A percentile compares a stretch with the other conserved stretches of the same genome.
phyloP scores from a whole-genome alignment of 2,329 filamentous ascomycete species.

The Westerdykella sp. region DNA sequence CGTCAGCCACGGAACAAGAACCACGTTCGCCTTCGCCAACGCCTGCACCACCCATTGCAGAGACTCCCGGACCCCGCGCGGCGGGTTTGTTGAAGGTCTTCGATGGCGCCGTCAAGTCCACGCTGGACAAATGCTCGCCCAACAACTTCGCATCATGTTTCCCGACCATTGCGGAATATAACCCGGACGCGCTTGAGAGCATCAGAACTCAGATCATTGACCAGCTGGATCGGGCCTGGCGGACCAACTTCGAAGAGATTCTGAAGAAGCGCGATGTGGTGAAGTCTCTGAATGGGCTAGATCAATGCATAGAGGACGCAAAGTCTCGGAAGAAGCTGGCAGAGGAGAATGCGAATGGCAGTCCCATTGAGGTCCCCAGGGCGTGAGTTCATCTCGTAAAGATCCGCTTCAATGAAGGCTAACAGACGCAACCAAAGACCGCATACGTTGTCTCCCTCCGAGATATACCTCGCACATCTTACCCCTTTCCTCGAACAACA shows the following conservation, averaged over 20 bases:
- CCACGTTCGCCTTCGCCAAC: conserved; percentile 47
- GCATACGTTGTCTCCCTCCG: conserved; percentile 52
- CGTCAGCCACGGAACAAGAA: conserved; percentile 20
- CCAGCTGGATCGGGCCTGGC: conserved; percentile 52
- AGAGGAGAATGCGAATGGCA: conserved; percentile 34
- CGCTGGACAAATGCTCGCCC: conserved; percentile 56
- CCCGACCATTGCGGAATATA: conserved; percentile 54
- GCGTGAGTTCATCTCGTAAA: conserved; percentile 39
- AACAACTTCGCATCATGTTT: conserved; percentile 59
- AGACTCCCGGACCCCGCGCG: conserved; percentile 55
- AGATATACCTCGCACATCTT: conserved; percentile 54
- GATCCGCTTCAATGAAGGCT: background rate
- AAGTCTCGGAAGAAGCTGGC: conserved; percentile 46
- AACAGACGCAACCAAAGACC: conserved; percentile 37
- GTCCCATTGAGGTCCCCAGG: conserved; percentile 31
- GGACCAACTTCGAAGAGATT: conserved; percentile 56
- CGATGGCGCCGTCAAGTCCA: conserved; percentile 52
- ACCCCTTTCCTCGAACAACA: conserved; percentile 50
- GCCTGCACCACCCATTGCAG: conserved; percentile 47
- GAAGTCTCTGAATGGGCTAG: conserved; percentile 54
- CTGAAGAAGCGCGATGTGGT: conserved; percentile 52
- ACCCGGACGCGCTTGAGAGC: conserved; percentile 50
- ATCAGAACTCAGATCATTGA: conserved; percentile 55
- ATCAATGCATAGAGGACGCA: conserved; percentile 55
- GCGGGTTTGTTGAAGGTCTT: conserved; percentile 56